A percentile compares a stretch with the other conserved stretches of the same genome.
phyloP scores from a whole-genome alignment of 176 grass and related monocot genomes.

The Sorghum bicolor region DNA sequence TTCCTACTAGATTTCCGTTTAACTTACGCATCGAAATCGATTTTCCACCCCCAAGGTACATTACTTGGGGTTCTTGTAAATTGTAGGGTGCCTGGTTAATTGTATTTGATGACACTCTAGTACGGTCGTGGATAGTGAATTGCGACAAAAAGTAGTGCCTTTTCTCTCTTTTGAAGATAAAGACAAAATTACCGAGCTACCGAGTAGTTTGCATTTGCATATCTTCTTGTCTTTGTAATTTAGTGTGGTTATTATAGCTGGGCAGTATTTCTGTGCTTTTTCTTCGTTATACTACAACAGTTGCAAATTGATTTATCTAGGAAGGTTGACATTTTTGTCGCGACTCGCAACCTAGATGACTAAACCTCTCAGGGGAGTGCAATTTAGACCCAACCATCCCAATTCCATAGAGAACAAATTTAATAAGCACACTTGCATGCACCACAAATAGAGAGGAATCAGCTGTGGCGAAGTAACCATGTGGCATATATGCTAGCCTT shows the following conservation, averaged over 20 bases:
- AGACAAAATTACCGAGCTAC: not conserved
- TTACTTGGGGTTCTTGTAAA: not conserved
- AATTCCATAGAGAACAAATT: not conserved
- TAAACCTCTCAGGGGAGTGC: not conserved
- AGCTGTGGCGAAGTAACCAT: not conserved
- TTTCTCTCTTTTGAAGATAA: not conserved
- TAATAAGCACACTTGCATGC: not conserved
- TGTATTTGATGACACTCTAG: not conserved
- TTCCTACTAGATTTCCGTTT: not conserved
- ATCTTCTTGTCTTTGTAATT: not conserved
- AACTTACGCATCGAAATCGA: not conserved
- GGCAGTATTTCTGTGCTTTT: not conserved
- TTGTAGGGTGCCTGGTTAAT: not conserved
- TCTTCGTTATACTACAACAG: not conserved
- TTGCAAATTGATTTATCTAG: not conserved
- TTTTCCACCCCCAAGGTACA: not conserved
- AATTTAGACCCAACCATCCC: not conserved
- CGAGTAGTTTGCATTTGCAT: not conserved
- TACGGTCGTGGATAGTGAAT: not conserved
- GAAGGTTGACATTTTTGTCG: not conserved
- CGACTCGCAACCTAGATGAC: not conserved
- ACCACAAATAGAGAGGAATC: not conserved
- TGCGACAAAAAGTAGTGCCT: not conserved
- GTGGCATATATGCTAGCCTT: not conserved
- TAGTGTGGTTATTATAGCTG: not conserved